Evolutionary conservation across 2,329 filamentous ascomycete genomes (phyloP), one percentile per base, ranked within the genome.

Genomic region (Ascosphaera acerosa): DNA sequence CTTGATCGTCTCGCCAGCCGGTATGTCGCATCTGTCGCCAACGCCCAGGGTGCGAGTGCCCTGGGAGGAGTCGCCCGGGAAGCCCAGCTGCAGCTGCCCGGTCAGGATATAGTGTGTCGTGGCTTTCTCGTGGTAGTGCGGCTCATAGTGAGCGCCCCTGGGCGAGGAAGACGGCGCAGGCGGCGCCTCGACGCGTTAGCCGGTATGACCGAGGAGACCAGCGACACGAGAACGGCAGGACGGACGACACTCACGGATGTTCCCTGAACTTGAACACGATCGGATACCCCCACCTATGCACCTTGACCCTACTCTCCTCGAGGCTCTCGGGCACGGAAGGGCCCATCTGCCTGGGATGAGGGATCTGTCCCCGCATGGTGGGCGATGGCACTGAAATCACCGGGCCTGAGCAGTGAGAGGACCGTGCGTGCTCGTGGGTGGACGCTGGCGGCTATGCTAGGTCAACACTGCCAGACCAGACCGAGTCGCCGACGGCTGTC

Each of bases 231-330:
- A 10, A 14, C 9, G 19, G 31, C 17, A 31, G 15, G 23, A n/a
- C 14, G 33, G 23, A 32, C 27, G 31, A 20, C 3, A 32, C 34
- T 44, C 31, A 33, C 32, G 31, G 27, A 31, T 58, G 48, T 44
- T 70, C 66, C 2, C 57, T 58, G 65, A 65, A 70, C 3, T 65
- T 70, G 40, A 70, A 70, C 40, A 70, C 61, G 39, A 62, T 57
- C 6, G 39, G 37, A 44, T 70, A 71, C 1, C 66, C 66, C 65
- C 64, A 70, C 6, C 55, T 54, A 22, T 53, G 51, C 6, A 71
- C 66, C 36, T 63, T 47, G 22, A 45, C 43, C 44, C 70, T 65
- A 33, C 62, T 61, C 19, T 66, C 56, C 33, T 42, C 37, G 30
- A 49, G 49, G 18, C 20, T 23, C 12, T 23, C 20, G 12, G 20